These are phyloP conservation scores for Fusarium transvaalense DNA, from an alignment of 2,329 filamentous ascomycete species.

Conservation along the genomic window DNA sequence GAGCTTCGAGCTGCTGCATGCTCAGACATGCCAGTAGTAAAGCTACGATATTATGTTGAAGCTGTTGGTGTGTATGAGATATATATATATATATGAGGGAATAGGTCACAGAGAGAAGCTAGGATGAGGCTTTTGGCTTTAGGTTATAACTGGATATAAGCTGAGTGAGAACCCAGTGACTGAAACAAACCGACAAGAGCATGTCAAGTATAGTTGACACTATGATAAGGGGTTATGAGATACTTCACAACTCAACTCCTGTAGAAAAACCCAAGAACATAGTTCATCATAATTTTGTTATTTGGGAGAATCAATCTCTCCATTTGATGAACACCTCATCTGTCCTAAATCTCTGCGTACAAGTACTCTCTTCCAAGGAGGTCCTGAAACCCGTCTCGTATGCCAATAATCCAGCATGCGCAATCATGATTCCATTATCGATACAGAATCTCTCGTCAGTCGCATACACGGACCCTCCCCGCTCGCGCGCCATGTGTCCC, in stretches of 20 bases:
- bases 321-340: constrained; percentile 85
- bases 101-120: background rate
- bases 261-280: constrained; percentile 7
- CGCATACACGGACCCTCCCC: constrained; percentile 90
- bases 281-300: background rate
- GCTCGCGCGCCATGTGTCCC: constrained; percentile 90
- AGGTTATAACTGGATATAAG: background rate
- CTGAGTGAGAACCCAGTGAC: background rate
- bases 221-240: background rate
- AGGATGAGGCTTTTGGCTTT: background rate
- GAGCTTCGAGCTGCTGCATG: constrained; percentile 10
- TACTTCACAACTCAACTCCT: constrained; percentile 8
- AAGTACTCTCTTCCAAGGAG: constrained; percentile 82
- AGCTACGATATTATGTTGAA: constrained; percentile 29
- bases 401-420: constrained; percentile 90
- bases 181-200: constrained; percentile 2
- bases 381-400: constrained; percentile 85
- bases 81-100: constrained; percentile 6
- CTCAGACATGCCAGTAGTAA: background rate
- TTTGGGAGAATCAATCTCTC: constrained; percentile 68
- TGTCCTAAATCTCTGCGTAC: constrained; percentile 85
- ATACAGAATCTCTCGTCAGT: constrained; percentile 99
- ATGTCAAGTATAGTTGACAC: background rate
- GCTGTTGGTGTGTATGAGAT: constrained; percentile 15
- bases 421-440: constrained; percentile 99